Conservation (phyloP, 768 basidiomycete species). For the Amanita muscaria region DNA sequence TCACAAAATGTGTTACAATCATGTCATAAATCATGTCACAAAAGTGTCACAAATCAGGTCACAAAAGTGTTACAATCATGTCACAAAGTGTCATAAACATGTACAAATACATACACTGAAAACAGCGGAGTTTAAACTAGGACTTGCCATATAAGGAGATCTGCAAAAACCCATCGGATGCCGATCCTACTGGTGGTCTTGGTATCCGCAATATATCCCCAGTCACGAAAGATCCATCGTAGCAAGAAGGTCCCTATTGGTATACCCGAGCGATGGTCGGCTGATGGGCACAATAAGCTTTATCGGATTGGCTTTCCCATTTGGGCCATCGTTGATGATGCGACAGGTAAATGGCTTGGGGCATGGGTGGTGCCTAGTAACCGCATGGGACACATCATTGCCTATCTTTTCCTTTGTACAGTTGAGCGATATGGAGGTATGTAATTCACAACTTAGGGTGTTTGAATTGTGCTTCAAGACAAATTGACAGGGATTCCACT, state of each 20-base stretch:
- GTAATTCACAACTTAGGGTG: not conserved
- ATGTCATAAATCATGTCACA: too few species aligned
- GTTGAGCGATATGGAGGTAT: slow-evolving; percentile 23
- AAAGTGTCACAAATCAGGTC: too few species aligned
- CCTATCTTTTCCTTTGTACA: slow-evolving; percentile 23
- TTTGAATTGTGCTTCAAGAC: slow-evolving; percentile 2
- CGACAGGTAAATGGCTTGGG: slow-evolving; percentile 22
- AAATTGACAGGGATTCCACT: slow-evolving; percentile 11
- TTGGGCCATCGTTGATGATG: slow-evolving; percentile 27
- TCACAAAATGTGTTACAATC: too few species aligned
- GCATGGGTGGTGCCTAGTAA: slow-evolving; percentile 32
- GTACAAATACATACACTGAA: too few species aligned
- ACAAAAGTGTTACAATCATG: too few species aligned
- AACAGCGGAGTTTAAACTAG: too few species aligned
- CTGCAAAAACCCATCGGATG: slow-evolving; percentile 15
- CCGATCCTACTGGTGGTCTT: slow-evolving; percentile 11
- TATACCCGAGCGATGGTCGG: slow-evolving; percentile 27
- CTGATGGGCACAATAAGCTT: slow-evolving; percentile 33
- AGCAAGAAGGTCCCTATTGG: slow-evolving; percentile 21
- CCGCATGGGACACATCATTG: slow-evolving; percentile 18
- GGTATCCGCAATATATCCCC: slow-evolving; percentile 18
- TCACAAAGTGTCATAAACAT: too few species aligned
- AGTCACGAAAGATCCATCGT: slow-evolving; percentile 20
- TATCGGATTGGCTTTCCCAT: slow-evolving; percentile 30
- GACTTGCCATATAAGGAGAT: slow-evolving; percentile 10